phyloP scores from a whole-genome alignment of 2,329 filamentous ascomycete species.

The Fusarium dimerum region DNA sequence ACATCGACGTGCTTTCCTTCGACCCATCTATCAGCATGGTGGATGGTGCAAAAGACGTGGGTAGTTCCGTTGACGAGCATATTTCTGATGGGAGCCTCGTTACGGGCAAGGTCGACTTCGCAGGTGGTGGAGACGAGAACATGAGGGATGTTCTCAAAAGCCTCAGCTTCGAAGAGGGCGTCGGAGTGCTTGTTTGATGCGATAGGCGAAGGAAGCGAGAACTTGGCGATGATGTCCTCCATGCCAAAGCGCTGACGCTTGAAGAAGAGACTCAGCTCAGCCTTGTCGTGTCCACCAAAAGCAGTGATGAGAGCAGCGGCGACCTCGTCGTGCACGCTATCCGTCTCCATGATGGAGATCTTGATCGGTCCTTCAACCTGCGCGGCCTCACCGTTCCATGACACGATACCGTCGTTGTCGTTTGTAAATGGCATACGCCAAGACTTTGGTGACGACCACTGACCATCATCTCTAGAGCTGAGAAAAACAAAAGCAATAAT shows the following conservation, averaged over 20 bases:
- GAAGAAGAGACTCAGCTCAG: conserved; percentile 24
- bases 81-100: conserved; percentile 15
- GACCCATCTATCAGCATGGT: conserved; percentile 31
- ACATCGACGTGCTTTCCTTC: conserved; percentile 22
- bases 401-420: background rate
- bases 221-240: conserved; percentile 28
- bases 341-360: conserved; percentile 29
- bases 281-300: conserved; percentile 24
- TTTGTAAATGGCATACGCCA: background rate
- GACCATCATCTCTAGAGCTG: background rate
- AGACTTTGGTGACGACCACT: background rate
- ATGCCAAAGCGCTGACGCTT: conserved; percentile 29
- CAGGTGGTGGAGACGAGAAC: conserved; percentile 32
- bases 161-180: conserved; percentile 15
- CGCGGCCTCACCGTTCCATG: background rate
- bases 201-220: conserved; percentile 23
- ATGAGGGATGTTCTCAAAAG: conserved; percentile 16
- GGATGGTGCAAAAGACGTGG: conserved; percentile 29
- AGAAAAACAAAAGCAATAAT: background rate
- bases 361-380: conserved; percentile 19
- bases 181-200: conserved; percentile 12
- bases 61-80: conserved; percentile 23
- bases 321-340: conserved; percentile 31
- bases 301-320: conserved; percentile 27
- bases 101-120: conserved; percentile 27